These are phyloP conservation scores for Epipyxis sp. DNA, from an alignment of 108 stramenopile species.

Conservation along the genomic window DNA sequence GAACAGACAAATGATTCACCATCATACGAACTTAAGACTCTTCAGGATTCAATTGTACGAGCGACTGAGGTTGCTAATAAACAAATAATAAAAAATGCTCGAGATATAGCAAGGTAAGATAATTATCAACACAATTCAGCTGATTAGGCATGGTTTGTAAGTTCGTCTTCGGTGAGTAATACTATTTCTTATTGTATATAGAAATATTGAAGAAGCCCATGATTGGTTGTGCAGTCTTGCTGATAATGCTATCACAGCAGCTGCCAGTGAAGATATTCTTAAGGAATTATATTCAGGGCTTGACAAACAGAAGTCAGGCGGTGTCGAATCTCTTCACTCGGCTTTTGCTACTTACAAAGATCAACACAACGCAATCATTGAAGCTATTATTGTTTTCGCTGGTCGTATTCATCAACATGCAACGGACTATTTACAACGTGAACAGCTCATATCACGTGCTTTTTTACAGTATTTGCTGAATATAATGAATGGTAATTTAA, in stretches of 20 bases:
- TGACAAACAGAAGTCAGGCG: not conserved
- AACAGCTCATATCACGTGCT: not conserved
- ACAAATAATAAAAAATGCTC: too few relatives aligned
- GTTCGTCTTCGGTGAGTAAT: too few relatives aligned
- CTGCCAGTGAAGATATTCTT: not conserved
- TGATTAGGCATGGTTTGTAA: too few relatives aligned
- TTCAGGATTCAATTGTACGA: too few relatives aligned
- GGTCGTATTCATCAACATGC: conserved; percentile 27
- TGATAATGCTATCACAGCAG: conserved; percentile 10
- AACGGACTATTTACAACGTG: conserved; percentile 6
- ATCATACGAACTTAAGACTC: too few relatives aligned
- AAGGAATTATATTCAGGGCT: not conserved
- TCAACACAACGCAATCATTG: conserved; percentile 10
- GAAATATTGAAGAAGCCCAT: conserved; percentile 2
- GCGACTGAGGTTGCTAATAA: too few relatives aligned
- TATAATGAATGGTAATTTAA: too few relatives aligned
- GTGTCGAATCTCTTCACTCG: not conserved
- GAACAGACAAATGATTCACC: not conserved
- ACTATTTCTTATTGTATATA: too few relatives aligned
- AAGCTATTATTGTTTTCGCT: conserved; percentile 26
- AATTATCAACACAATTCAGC: too few relatives aligned
- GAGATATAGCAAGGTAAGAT: too few relatives aligned
- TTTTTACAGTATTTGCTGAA: not conserved
- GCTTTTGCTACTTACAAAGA: not conserved
- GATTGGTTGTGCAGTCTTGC: conserved; percentile 14